These are phyloP conservation scores for Neoascochyta sp. DNA, from an alignment of 2,329 filamentous ascomycete species.

Conservation along the genomic window DNA sequence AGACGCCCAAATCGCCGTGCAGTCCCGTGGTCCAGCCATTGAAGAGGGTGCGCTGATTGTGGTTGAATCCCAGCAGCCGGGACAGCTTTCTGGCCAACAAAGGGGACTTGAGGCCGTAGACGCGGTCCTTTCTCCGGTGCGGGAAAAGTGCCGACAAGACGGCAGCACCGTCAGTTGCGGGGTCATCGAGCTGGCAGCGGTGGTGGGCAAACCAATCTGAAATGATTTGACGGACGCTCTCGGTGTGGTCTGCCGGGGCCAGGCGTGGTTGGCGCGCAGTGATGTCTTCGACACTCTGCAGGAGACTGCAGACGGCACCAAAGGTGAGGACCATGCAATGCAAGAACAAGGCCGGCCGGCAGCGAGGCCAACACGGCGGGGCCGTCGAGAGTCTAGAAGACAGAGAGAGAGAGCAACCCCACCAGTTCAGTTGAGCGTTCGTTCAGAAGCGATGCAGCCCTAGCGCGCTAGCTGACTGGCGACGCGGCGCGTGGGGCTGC, in stretches of 20 bases:
- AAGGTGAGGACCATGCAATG: slow-evolving; percentile 72
- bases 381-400: too few species aligned
- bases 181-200: slow-evolving; percentile 54
- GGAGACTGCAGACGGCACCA: slow-evolving; percentile 66
- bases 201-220: slow-evolving; percentile 67
- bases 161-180: slow-evolving; percentile 57
- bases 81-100: slow-evolving; percentile 65
- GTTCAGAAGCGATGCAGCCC: too few species aligned
- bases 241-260: slow-evolving; percentile 29
- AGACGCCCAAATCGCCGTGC: slow-evolving; percentile 66
- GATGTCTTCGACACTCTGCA: slow-evolving; percentile 62
- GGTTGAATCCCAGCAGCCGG: slow-evolving; percentile 62
- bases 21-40: slow-evolving; percentile 58
- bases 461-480: too few species aligned
- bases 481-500: too few species aligned
- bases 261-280: slow-evolving; percentile 41
- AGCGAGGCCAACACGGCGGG: too few species aligned
- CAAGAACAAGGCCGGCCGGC: too few species aligned
- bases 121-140: slow-evolving; percentile 70
- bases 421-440: too few species aligned
- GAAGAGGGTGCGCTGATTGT: slow-evolving; percentile 59
- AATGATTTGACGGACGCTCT: slow-evolving; percentile 42
- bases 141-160: slow-evolving; percentile 74
- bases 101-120: slow-evolving; percentile 65
- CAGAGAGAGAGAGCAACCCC: too few species aligned